Evolutionary conservation across 768 basidiomycete genomes (phyloP).

Genomic region (Gloeopeniophorella convolvens): DNA sequence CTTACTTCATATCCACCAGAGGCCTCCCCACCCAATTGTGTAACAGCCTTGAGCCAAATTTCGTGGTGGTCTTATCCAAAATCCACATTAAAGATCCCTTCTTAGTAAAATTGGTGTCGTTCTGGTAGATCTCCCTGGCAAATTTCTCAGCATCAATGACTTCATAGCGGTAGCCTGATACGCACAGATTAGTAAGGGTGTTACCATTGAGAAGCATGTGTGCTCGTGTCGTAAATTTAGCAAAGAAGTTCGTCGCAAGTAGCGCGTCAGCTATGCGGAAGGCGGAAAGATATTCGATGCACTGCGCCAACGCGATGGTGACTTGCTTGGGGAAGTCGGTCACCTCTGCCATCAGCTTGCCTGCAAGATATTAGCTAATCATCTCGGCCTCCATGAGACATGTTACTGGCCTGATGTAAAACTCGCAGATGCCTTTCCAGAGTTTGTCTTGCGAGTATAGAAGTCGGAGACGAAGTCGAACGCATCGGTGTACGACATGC

Average conservation of each 20-base stretch:
- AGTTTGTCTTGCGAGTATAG: constrained; percentile 48
- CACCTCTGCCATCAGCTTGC: constrained; percentile 52
- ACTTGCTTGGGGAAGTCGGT: constrained; percentile 65
- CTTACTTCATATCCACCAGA: constrained; percentile 61
- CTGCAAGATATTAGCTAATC: constrained; percentile 31
- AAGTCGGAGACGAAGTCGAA: constrained; percentile 61
- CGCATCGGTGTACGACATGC: constrained; percentile 59
- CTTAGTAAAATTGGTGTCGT: constrained; percentile 71
- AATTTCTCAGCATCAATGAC: neutral
- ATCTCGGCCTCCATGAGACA: neutral
- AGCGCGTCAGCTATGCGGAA: constrained; percentile 80
- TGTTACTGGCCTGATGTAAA: constrained; percentile 38
- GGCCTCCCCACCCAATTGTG: constrained; percentile 85
- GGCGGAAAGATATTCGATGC: constrained; percentile 58
- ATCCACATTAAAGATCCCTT: constrained; percentile 80
- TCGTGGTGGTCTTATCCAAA: constrained; percentile 81
- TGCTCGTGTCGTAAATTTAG: constrained; percentile 62
- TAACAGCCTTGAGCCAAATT: constrained; percentile 80
- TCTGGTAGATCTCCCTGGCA: constrained; percentile 81
- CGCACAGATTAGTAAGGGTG: constrained; percentile 73
- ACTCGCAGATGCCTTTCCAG: constrained; percentile 35
- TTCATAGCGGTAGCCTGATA: constrained; percentile 3
- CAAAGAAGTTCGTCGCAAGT: constrained; percentile 71
- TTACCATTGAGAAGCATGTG: constrained; percentile 89
- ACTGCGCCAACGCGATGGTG: constrained; percentile 65